These are phyloP conservation scores for Colletotrichum magnum DNA, from an alignment of 2,329 filamentous ascomycete species.

Conservation along the genomic window DNA sequence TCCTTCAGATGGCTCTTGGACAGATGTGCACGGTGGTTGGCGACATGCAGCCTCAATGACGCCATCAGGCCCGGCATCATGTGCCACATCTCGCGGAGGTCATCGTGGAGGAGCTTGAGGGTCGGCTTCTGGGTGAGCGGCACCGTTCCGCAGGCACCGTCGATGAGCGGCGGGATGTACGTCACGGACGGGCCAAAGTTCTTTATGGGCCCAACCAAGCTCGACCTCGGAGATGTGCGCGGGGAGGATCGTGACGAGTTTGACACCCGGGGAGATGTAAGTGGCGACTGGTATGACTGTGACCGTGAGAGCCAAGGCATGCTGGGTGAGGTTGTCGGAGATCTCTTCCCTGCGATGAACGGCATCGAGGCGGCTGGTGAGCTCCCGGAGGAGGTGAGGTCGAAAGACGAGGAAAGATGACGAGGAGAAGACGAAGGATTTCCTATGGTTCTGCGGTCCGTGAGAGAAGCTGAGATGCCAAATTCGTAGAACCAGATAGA, in stretches of 20 bases:
- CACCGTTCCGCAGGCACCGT: constrained; percentile 52
- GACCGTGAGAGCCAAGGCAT: constrained; percentile 40
- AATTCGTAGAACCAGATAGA: neutral
- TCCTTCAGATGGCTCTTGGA: constrained; percentile 44
- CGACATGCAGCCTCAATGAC: constrained; percentile 37
- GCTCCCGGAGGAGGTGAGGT: neutral
- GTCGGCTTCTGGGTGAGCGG: constrained; percentile 46
- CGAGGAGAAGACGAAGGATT: neutral
- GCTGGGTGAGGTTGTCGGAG: constrained; percentile 30
- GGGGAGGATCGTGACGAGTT: constrained; percentile 22
- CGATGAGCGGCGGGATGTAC: constrained; percentile 53
- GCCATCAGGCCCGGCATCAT: constrained; percentile 44
- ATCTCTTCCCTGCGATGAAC: constrained; percentile 38
- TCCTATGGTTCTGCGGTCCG: neutral
- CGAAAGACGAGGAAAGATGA: neutral
- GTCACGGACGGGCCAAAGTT: constrained; percentile 45
- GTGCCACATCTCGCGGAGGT: constrained; percentile 42
- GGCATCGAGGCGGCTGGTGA: constrained; percentile 27
- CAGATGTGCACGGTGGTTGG: constrained; percentile 41
- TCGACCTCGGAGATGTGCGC: constrained; percentile 30
- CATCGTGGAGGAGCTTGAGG: constrained; percentile 43
- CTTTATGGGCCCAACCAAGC: constrained; percentile 34
- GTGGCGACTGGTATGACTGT: constrained; percentile 37
- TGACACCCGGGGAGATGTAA: constrained; percentile 23
- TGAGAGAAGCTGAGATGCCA: neutral